A percentile compares a stretch with the other conserved stretches of the same genome.
Evolutionary conservation across 2,329 filamentous ascomycete genomes (phyloP).

Genomic region (Epichloe sylvatica): DNA sequence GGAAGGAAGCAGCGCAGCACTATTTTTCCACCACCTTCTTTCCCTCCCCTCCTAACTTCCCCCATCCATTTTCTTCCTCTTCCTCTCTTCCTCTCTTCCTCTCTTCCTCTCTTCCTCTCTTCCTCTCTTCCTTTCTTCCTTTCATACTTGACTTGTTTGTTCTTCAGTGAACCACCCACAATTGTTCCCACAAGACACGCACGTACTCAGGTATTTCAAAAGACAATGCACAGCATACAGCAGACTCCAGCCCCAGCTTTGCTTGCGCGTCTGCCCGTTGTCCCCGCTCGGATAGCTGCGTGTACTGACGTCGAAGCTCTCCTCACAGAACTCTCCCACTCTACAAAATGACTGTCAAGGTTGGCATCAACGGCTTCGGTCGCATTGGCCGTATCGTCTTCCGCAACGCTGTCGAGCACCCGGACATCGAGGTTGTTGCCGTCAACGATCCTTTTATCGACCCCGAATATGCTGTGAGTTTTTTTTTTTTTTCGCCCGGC

Average conservation of each 20-base stretch:
- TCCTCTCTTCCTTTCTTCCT: neutral
- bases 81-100: neutral
- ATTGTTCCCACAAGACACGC: constrained; percentile 2
- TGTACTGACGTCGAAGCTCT: constrained; percentile 2
- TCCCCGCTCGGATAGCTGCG: neutral
- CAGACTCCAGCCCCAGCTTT: neutral
- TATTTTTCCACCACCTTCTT: constrained; percentile 3
- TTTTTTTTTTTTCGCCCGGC: constrained; percentile 1
- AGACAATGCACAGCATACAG: neutral
- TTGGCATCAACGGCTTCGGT: constrained; percentile 99
- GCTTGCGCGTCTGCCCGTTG: neutral
- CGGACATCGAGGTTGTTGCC: constrained; percentile 81
- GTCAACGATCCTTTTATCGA: constrained; percentile 99
- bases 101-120: neutral
- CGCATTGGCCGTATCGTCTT: constrained; percentile 98
- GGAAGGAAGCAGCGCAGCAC: neutral
- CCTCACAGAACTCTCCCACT: constrained; percentile 4
- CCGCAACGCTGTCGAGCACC: constrained; percentile 89
- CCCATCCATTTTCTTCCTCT: neutral
- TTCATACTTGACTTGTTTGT: neutral
- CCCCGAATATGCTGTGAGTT: constrained; percentile 86
- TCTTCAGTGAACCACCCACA: neutral
- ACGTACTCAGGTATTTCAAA: constrained; percentile 1
- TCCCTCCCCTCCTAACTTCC: neutral
- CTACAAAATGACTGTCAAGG: constrained; percentile 45